Base-by-base conservation (phyloP, 345 rosid species). In the Eucalyptus camaldulensis region DNA sequence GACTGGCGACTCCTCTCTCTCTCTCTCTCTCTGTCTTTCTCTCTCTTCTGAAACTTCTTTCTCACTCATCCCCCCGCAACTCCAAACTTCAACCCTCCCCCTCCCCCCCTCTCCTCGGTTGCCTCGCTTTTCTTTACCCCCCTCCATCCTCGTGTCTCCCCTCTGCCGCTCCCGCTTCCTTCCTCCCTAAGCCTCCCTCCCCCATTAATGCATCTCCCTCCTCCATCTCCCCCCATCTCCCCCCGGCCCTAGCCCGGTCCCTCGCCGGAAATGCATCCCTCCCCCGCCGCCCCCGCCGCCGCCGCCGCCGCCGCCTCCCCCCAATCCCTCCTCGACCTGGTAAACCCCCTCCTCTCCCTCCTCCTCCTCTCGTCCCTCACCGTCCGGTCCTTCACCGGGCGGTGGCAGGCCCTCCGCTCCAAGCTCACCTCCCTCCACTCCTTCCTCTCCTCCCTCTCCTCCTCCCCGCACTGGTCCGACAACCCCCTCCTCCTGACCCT, bases 401-500 rank as follows among this genome's bases (percentile, higher is more conserved):
- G 96, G 90, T 96, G 98, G 98, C 97, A 95, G 87, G 91, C 93
- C 88, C 87, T 96, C 92, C 96, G 95, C 15, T 69, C 94, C 7
- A 96, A 95, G 90, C 97, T 96, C 67, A 89, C 91, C 31, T 89
- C 97, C 19, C 94, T 96, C 31, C 92, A 91, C 67, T 88, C 95
- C 8, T 92, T 96, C 15, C 94, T 96, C 87, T 89, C 94, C 6
- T 91, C 95, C 4, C 91, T 96, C 88, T 92, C 99, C 1, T 95
- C 94, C 29, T 95, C 99, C 19, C 93, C 94, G 81, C 95, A 95
- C 92, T 96, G 97, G 97, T 91, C 95, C 49, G 91, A 93, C 40
- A 96, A 96, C 87, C 95, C 95, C 67, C 94, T 96, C 89, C 95
- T 96, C 88, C 96, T 93, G 87, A 94, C 96, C 13, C 96, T 96